Evolutionary conservation across 129 eudicot species (phyloP), one percentile per base, ranked within the genome.

Genomic region (Glebionis coronaria): DNA sequence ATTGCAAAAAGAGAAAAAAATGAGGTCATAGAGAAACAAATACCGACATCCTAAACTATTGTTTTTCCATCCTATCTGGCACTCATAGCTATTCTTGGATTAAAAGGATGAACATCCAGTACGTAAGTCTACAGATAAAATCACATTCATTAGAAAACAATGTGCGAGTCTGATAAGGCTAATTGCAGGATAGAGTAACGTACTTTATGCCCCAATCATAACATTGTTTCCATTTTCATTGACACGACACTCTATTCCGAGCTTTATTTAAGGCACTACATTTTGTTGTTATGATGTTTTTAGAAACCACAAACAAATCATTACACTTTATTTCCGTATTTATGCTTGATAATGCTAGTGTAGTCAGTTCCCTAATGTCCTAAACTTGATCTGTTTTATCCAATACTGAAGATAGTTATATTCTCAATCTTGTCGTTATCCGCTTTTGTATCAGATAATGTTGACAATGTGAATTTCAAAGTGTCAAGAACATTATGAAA

Each of bases 31-130:
- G 12, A 74, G 47, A 68, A 70, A 47, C 2, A 42, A 14, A 46
- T 68, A 89, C 98, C 82, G 59, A 93, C 98, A 73, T 93, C 97
- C 98, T 97, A 93, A 45, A 93, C 86, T 45, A 93, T 93, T 28
- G 95, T 88, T 77, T 84, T 93, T 47, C 98, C 98, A 84, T 93
- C 98, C 78, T 93, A 93, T 59, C 98, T 97, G 40, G 98, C 97
- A 68, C 98, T 93, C 98, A 93, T 93, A 56, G 98, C 98, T 63
- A 93, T 93, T 16, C 98, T 89, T 57, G 98, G 97, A 67, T 93
- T 93, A 66, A 89, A 89, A 67, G 98, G 98, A 73, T 93, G 98
- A 76, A 93, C 98, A 86, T 93, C 98, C 74, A 93, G 82, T 45
- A 93, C 97, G 67, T 88, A 93, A 13, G 98, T 93, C 98, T 93